phyloP scores from a whole-genome alignment of 108 stramenopile genomes.

The Skeletonema potamos region DNA sequence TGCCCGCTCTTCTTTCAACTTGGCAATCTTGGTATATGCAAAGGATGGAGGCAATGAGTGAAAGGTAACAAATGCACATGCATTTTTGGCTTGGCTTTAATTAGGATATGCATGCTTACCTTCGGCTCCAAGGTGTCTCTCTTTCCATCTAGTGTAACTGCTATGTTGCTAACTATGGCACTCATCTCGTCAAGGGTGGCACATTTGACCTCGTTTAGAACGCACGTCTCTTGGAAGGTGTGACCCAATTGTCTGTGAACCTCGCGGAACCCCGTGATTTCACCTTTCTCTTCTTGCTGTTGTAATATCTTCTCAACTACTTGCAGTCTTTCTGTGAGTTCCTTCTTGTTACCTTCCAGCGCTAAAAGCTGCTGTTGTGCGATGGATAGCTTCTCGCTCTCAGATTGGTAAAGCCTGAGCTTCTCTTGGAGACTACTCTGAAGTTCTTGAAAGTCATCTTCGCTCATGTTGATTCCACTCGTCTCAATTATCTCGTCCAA shows the following conservation, averaged over 20 bases:
- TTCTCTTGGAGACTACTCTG: not conserved
- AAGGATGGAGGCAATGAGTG: not conserved
- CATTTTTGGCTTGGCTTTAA: not conserved
- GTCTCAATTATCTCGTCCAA: not conserved
- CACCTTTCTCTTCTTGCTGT: constrained; percentile 64
- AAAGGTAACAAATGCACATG: not conserved
- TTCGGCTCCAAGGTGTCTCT: constrained; percentile 58
- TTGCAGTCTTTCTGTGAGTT: constrained; percentile 44
- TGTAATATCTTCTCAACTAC: constrained; percentile 59
- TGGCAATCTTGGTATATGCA: constrained; percentile 16
- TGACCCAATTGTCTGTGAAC: constrained; percentile 50
- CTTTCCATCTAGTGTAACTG: constrained; percentile 52
- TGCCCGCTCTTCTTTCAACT: constrained; percentile 53
- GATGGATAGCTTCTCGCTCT: constrained; percentile 34
- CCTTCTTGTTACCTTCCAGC: constrained; percentile 52
- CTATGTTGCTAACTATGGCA: constrained; percentile 55
- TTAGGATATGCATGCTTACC: constrained; percentile 6
- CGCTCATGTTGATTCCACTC: too few species aligned
- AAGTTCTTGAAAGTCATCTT: not conserved
- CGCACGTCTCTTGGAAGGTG: constrained; percentile 56
- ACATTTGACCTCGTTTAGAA: constrained; percentile 65
- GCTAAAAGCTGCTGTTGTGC: constrained; percentile 47
- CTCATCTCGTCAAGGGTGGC: constrained; percentile 80
- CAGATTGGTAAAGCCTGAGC: not conserved
- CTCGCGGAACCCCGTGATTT: constrained; percentile 68